Evolutionary conservation across 2,329 filamentous ascomycete species (phyloP), one percentile per base, ranked within the genome.

Genomic region (Curvularia lunata): DNA sequence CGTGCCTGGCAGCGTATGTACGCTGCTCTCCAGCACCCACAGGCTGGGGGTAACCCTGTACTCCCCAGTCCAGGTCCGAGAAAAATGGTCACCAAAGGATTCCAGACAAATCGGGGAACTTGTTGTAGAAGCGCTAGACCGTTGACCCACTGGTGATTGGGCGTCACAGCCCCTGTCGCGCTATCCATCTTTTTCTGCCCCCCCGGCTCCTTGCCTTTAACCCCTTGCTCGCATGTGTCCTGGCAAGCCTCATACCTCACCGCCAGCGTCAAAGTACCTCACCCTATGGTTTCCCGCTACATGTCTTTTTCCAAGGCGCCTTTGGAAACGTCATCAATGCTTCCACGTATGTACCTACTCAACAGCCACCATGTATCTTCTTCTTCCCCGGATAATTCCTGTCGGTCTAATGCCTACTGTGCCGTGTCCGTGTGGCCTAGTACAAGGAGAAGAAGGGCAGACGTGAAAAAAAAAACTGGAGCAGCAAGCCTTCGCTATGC

Each of bases 81-180:
- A 54, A 62, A 56, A 61, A 61, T 47, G 30, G 54, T 60, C 62
- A 62, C 55, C 61, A 52, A 30, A 8, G 56, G 25, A 56, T 56
- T 65, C 62, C 42, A 63, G 62, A 61, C 70, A 61, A 72, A 72
- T 74, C 64, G 68, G 68, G 64, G 55, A 56, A 56, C 52, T 34
- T 19, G 10, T 48, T 55, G 54, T 62, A 56, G 55, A 54, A 66
- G 67, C 63, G 62, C 63, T 61, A 67, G 59, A 49, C 59, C 57
- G 63, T 63, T 66, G 58, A 34, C 41, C 48, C 58, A 61, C 58
- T 59, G 51, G 58, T 73, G 64, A 75, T 75, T 75, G 30, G 67
- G 71, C 61, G 55, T 38, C 30, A 34, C 38, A 3, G 40, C 58
- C 60, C 61, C 56, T 58, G 55, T 60, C 48, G 63, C 61, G 54